Conservation (phyloP, 805 yeast genomes). For the Ogataea methanolica region DNA sequence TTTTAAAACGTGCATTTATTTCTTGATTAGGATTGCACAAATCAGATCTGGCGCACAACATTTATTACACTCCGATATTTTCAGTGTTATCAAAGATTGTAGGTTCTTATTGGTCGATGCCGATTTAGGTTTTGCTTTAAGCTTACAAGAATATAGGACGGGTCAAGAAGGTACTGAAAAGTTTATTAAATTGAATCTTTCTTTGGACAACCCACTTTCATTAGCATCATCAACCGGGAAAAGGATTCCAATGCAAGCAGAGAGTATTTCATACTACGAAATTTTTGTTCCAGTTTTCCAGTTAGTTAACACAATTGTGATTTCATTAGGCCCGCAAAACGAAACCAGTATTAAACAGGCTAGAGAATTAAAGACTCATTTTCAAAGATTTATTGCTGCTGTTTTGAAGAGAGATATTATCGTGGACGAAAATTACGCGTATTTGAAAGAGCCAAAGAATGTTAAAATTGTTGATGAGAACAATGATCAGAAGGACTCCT, state of each 20-base stretch:
- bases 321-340: slow-evolving; percentile 78
- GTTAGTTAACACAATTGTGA: slow-evolving; percentile 56
- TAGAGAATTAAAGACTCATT: slow-evolving; percentile 43
- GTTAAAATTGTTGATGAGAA: not conserved
- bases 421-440: slow-evolving; percentile 5
- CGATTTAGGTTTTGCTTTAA: slow-evolving; percentile 59
- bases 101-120: slow-evolving; percentile 65
- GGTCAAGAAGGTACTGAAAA: slow-evolving; percentile 10
- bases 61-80: slow-evolving; percentile 68
- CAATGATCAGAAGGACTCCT: not conserved
- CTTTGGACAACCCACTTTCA: slow-evolving; percentile 48
- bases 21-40: slow-evolving; percentile 71
- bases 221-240: slow-evolving; percentile 18
- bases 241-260: slow-evolving; percentile 1
- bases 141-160: slow-evolving; percentile 13
- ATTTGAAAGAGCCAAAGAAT: not conserved
- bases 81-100: slow-evolving; percentile 54
- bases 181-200: slow-evolving; percentile 40
- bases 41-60: slow-evolving; percentile 74
- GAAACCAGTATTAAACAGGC: slow-evolving; percentile 52
- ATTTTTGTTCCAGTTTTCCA: slow-evolving; percentile 72
- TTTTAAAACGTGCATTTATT: slow-evolving; percentile 64
- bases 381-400: slow-evolving; percentile 54
- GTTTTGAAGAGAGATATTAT: slow-evolving; percentile 31
- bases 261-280: slow-evolving; percentile 54